A percentile compares a stretch with the other conserved stretches of the same genome.
Conservation (phyloP, 805 yeast species). For the Sugiyamaella qingdaonensis region DNA sequence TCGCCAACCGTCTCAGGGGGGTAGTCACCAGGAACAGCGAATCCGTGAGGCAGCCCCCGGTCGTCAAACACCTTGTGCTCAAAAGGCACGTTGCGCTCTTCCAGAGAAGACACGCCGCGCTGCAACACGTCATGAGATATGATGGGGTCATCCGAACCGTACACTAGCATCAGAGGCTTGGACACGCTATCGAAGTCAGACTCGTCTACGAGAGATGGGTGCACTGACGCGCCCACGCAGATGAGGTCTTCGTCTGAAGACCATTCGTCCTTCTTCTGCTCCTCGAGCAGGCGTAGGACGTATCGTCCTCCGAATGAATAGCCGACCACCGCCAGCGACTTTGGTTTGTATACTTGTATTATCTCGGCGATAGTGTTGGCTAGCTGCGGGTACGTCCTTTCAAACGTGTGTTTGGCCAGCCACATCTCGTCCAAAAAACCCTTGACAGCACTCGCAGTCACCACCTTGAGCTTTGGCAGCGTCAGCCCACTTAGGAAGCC, state of each 20-base stretch:
- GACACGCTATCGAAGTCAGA: slow-evolving; percentile 26
- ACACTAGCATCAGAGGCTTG: slow-evolving; percentile 29
- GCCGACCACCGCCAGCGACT: slow-evolving; percentile 29
- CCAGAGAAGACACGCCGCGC: slow-evolving; percentile 18
- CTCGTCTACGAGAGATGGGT: slow-evolving; percentile 29
- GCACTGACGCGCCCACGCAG: slow-evolving; percentile 27
- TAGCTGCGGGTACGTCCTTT: slow-evolving; percentile 27
- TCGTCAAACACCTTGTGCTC: slow-evolving; percentile 19
- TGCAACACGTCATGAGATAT: slow-evolving; percentile 23
- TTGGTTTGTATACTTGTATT: slow-evolving; percentile 27
- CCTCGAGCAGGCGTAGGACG: slow-evolving; percentile 28
- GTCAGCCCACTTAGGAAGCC: slow-evolving; percentile 4
- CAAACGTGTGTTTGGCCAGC: slow-evolving; percentile 33
- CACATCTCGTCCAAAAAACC: slow-evolving; percentile 36
- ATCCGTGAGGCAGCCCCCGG: slow-evolving; percentile 40
- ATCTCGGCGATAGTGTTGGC: slow-evolving; percentile 27
- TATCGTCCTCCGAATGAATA: slow-evolving; percentile 34
- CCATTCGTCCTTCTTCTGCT: slow-evolving; percentile 22
- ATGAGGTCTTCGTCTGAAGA: slow-evolving; percentile 26
- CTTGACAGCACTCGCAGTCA: slow-evolving; percentile 26
- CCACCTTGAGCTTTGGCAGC: slow-evolving; percentile 21
- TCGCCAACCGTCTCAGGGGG: slow-evolving; percentile 32
- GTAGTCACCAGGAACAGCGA: slow-evolving; percentile 41
- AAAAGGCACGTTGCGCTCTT: slow-evolving; percentile 16
- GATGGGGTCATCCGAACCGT: slow-evolving; percentile 26